Percentiles rank a stretch among this genome's conserved stretches.
These are phyloP conservation scores for Pseudozyma hubeiensis DNA, from an alignment of 1,284 basidiomycete species.

Conservation along the genomic window DNA sequence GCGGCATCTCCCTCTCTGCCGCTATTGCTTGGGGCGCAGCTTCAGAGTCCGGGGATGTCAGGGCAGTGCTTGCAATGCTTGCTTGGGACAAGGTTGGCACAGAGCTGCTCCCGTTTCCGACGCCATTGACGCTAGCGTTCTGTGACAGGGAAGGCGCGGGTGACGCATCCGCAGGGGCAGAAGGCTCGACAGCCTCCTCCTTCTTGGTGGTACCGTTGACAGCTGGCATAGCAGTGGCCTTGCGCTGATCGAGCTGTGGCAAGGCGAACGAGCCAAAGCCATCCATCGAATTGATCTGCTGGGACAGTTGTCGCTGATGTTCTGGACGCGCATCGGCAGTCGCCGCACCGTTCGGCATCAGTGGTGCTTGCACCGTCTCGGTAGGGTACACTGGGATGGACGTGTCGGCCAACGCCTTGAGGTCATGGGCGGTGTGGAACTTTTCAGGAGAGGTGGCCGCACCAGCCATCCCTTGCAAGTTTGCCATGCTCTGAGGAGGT, in stretches of 20 bases:
- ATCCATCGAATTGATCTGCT: constrained; percentile 26
- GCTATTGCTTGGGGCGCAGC: background rate
- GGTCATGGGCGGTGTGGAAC: constrained; percentile 46
- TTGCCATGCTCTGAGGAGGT: constrained; percentile 44
- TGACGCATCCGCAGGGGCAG: background rate
- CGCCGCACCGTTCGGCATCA: constrained; percentile 3
- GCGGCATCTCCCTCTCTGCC: background rate
- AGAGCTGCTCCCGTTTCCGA: constrained; percentile 7
- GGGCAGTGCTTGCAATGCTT: constrained; percentile 51
- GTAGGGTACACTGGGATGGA: constrained; percentile 31
- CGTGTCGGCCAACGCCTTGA: constrained; percentile 33
- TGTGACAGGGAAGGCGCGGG: background rate
- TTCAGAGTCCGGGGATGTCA: constrained; percentile 44
- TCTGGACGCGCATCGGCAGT: constrained; percentile 16
- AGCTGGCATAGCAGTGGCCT: background rate
- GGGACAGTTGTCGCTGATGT: constrained; percentile 24
- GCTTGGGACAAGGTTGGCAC: constrained; percentile 38
- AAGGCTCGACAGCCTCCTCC: background rate
- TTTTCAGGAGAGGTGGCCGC: constrained; percentile 28
- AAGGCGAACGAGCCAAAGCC: constrained; percentile 30
- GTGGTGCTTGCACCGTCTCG: background rate
- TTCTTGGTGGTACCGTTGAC: background rate
- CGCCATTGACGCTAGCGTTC: constrained; percentile 3
- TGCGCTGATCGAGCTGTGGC: constrained; percentile 20
- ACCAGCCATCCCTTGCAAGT: constrained; percentile 22